Conservation (phyloP, 2,329 filamentous ascomycete genomes). For the Thielaviopsis ethacetica region DNA sequence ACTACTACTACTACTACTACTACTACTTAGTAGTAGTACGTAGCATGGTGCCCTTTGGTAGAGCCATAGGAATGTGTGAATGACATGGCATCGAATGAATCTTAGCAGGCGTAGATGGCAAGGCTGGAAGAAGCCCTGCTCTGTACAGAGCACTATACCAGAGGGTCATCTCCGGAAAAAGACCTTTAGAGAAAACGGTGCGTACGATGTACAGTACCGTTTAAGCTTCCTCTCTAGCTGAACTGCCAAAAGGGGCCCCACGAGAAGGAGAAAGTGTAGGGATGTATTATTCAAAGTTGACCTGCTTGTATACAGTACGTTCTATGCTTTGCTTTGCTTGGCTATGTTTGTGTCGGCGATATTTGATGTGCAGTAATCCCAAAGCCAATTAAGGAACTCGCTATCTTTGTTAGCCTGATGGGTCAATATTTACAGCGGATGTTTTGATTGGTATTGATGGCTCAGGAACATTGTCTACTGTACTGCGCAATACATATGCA, state of each 20-base stretch:
- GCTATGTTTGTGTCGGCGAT: background rate
- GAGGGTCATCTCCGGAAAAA: background rate
- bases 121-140: background rate
- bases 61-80: background rate
- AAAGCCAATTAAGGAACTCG: background rate
- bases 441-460: background rate
- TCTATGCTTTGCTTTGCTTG: background rate
- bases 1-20: too few species aligned
- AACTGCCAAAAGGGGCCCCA: background rate
- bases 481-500: constrained; percentile 4
- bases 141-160: background rate
- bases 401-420: background rate
- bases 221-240: background rate
- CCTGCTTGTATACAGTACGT: background rate
- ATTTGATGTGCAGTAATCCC: background rate
- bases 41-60: too few species aligned
- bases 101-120: background rate
- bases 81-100: too few species aligned
- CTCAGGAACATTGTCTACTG: constrained; percentile 8
- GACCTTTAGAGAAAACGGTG: background rate
- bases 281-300: background rate
- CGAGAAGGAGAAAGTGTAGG: background rate
- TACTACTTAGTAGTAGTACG: too few species aligned
- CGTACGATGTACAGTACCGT: too few species aligned
- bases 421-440: background rate